A percentile compares a stretch with the other conserved stretches of the same genome.
These are phyloP conservation scores for Mortierella alpina DNA, from an alignment of 192 early-diverging fungal species.

Conservation along the genomic window DNA sequence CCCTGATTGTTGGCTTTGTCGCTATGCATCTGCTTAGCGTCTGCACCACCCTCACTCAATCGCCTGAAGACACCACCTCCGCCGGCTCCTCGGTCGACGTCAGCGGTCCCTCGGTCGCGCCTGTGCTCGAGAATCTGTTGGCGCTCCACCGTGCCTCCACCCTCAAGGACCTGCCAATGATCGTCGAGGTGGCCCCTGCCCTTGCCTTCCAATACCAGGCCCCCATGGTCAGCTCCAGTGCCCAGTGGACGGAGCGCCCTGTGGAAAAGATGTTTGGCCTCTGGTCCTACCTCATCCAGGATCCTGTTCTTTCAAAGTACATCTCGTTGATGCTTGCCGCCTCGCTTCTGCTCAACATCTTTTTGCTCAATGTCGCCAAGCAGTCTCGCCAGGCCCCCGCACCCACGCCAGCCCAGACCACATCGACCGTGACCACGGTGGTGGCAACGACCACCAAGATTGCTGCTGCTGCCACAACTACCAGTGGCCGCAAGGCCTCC, in stretches of 20 bases:
- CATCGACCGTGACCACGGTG: constrained; percentile 40
- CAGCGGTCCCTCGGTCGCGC: constrained; percentile 48
- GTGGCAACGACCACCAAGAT: constrained; percentile 50
- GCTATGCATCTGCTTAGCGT: constrained; percentile 72
- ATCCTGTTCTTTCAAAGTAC: constrained; percentile 69
- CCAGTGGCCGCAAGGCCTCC: not conserved
- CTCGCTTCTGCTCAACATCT: constrained; percentile 67
- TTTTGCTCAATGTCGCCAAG: constrained; percentile 70
- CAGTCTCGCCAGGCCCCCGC: constrained; percentile 56
- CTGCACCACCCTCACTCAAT: constrained; percentile 64
- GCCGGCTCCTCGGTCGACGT: constrained; percentile 52
- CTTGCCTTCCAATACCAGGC: constrained; percentile 58
- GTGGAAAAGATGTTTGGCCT: constrained; percentile 59
- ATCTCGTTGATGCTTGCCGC: constrained; percentile 58
- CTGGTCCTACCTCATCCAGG: constrained; percentile 65
- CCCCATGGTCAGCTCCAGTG: constrained; percentile 6
- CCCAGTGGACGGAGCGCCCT: constrained; percentile 52
- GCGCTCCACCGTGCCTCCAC: constrained; percentile 55
- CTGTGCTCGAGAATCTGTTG: constrained; percentile 59
- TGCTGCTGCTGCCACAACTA: constrained; percentile 18
- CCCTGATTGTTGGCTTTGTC: constrained; percentile 72
- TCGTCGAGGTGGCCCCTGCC: constrained; percentile 64
- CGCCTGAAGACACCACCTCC: not conserved
- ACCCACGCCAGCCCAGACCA: constrained; percentile 8
- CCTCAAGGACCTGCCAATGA: constrained; percentile 54